A percentile compares a stretch with the other conserved stretches of the same genome.
Conservation (phyloP, 202 grass and related monocot genomes). For the Brachypodium distachyon region DNA sequence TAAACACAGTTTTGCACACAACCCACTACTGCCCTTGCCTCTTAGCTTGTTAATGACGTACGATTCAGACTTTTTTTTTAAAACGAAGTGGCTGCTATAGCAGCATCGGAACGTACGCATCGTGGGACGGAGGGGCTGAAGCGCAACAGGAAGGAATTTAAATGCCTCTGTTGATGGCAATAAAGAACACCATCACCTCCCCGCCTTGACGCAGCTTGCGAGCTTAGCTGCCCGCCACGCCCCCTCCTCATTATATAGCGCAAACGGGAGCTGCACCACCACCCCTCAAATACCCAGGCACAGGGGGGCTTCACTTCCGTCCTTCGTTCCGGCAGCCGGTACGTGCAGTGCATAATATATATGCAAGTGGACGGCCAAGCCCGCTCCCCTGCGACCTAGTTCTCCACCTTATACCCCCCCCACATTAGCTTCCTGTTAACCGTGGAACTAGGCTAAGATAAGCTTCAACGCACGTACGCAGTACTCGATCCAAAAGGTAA, state of each 20-base stretch:
- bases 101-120: not conserved
- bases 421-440: not conserved
- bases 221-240: not conserved
- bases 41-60: no score
- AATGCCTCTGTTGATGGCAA: conserved; percentile 46
- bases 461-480: not conserved
- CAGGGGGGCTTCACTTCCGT: not conserved
- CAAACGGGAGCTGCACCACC: conserved; percentile 45
- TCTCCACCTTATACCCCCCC: not conserved
- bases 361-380: not conserved
- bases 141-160: conserved; percentile 37
- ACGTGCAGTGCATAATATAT: no score
- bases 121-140: not conserved
- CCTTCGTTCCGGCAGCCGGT: not conserved
- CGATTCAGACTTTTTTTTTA: no score
- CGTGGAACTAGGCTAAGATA: not conserved
- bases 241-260: conserved; percentile 57
- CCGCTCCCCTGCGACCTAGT: not conserved
- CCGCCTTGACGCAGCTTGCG: conserved; percentile 40
- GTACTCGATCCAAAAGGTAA: conserved; percentile 10
- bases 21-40: no score
- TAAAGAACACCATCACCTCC: conserved; percentile 72
- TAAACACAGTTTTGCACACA: no score
- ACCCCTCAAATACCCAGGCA: conserved; percentile 45
- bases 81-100: no score